Evolutionary conservation across 1,284 basidiomycete species (phyloP), one percentile per base, ranked within the genome.

Genomic region (Cutaneotrichosporon sp.): DNA sequence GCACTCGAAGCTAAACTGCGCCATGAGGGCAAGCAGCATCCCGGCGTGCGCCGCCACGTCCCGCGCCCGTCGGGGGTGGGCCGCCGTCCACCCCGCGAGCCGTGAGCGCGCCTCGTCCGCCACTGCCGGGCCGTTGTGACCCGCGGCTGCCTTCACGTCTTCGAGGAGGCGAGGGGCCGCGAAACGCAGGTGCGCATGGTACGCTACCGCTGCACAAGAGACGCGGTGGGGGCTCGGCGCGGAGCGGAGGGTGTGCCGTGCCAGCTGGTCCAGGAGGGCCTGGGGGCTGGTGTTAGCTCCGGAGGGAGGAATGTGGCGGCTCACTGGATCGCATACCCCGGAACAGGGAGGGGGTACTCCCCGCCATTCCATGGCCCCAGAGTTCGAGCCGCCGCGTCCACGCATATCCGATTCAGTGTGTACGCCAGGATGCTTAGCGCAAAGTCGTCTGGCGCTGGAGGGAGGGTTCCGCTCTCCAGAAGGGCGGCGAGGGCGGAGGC

Each of bases 161-260:
- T 70, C 64, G 13, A 70, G n/a, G 24, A 70, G 53, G 2, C 66
- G 66, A 0, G 52, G 24, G 8, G 53, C 54, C 1, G 65, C 59
- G 55, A 70, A 69, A 10, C 60, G 53, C 24, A 71, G 36, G 36
- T 68, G 68, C 5, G 66, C 47, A 49, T 71, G 69, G 55, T 69
- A 60, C 18, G 68, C 64, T 2, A 69, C 57, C 1, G 68, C 69
- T 0, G 67, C 58, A 46, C 69, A 69, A 10, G 63, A 66, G 14
- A 69, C 54, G 14, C 63, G 56, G 4, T 66, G 65, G 22, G 60
- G 59, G 1, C 64, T 61, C 3, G 67, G 66, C 2, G 58, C 38
- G 9, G 64, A 20, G 43, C 59, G 54, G 14, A 67, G 56, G 4
- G 64, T 65, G 55, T 62, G 63, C 13, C 42, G 27, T 2, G 66